phyloP scores from a whole-genome alignment of 176 grass and related monocot genomes.

The Aegilops longissima region DNA sequence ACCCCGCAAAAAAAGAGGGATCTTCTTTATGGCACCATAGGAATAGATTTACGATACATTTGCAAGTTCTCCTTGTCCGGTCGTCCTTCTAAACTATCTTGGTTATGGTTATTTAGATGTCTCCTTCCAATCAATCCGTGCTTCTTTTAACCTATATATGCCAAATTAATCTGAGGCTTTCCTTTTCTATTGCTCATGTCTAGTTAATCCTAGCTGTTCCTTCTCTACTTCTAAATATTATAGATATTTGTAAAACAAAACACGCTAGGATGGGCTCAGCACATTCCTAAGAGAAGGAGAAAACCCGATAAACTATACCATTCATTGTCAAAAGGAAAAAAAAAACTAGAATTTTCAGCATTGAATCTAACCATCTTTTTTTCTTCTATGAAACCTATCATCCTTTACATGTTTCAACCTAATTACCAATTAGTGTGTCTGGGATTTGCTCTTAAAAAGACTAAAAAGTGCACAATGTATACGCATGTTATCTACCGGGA shows the following conservation, averaged over 20 bases:
- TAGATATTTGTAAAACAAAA: neutral
- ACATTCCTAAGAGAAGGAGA: neutral
- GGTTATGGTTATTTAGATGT: too few species aligned
- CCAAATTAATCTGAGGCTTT: too few species aligned
- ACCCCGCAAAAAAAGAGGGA: too few species aligned
- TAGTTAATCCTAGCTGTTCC: too few species aligned
- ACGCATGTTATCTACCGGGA: constrained; percentile 3
- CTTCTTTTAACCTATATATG: too few species aligned
- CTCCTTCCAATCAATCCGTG: too few species aligned
- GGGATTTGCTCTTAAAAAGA: constrained; percentile 18
- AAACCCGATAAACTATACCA: neutral
- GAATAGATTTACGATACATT: too few species aligned
- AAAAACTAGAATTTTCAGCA: neutral
- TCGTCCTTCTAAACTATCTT: too few species aligned
- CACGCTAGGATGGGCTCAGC: neutral
- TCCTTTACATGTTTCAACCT: neutral
- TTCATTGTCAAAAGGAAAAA: neutral
- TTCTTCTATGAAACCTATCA: neutral
- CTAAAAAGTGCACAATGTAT: constrained; percentile 7
- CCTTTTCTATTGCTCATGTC: too few species aligned
- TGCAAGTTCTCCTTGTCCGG: too few species aligned
- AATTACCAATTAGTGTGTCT: neutral
- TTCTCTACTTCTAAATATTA: too few species aligned
- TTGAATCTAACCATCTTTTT: neutral
- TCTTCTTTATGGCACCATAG: too few species aligned